A percentile compares a stretch with the other conserved stretches of the same genome.
Conservation (phyloP, 495 filamentous ascomycete species). For the Durotheca rogersii region DNA sequence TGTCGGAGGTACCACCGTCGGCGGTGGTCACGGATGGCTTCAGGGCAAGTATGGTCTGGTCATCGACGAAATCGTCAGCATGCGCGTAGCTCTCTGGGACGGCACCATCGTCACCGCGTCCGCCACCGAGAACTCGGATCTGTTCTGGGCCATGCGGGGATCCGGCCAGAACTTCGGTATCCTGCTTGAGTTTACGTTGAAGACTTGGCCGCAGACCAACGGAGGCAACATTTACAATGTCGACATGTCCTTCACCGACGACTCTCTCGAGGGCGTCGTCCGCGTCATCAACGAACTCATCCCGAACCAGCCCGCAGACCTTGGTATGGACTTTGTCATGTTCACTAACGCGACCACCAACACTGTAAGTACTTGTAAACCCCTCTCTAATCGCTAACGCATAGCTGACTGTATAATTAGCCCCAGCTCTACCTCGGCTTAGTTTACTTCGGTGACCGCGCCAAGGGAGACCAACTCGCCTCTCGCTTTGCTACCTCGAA, state of each 20-base stretch:
- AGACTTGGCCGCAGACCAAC: slow-evolving; percentile 7
- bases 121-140: slow-evolving; percentile 41
- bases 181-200: slow-evolving; percentile 12
- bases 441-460: no score
- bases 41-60: slow-evolving; percentile 59
- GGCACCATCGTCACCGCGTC: slow-evolving; percentile 50
- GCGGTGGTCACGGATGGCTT: slow-evolving; percentile 59
- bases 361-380: no score
- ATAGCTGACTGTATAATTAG: no score
- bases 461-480: no score
- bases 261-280: slow-evolving; percentile 6
- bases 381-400: no score
- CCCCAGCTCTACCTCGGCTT: no score
- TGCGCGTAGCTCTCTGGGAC: slow-evolving; percentile 63
- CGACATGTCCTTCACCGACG: slow-evolving; percentile 10
- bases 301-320: no score
- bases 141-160: slow-evolving; percentile 55
- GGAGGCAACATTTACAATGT: slow-evolving; percentile 6
- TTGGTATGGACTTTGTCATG: no score
- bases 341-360: no score
- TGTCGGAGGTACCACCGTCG: slow-evolving; percentile 60
- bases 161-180: slow-evolving; percentile 56
- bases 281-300: slow-evolving; percentile 8
- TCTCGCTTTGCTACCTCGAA: no score
- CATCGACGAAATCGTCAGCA: slow-evolving; percentile 56